Percentiles rank a stretch among this genome's conserved stretches.
Evolutionary conservation across 192 early-diverging fungal species (phyloP).

Genomic region (Coemansia asiatica): DNA sequence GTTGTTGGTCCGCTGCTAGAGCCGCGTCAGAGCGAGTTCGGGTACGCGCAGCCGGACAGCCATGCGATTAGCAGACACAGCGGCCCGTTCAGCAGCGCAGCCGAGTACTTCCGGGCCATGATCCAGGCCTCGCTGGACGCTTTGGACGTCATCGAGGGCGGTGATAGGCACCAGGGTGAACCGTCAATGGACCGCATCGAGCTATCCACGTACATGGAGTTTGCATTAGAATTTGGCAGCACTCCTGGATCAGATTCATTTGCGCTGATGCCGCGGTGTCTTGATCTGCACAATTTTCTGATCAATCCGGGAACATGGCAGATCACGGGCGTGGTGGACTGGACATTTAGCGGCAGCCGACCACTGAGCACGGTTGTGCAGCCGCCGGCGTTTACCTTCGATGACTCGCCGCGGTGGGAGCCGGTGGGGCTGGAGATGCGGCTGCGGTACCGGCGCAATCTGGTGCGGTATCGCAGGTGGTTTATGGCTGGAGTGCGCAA

Average conservation of each 20-base stretch:
- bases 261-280: constrained; percentile 41
- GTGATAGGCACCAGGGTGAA: not conserved
- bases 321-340: constrained; percentile 35
- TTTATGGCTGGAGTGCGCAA: constrained; percentile 33
- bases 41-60: constrained; percentile 13
- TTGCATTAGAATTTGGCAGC: not conserved
- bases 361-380: constrained; percentile 34
- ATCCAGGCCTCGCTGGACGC: constrained; percentile 19
- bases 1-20: constrained; percentile 33
- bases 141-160: not conserved
- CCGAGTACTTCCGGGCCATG: constrained; percentile 26
- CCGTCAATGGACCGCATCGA: constrained; percentile 30
- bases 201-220: constrained; percentile 14
- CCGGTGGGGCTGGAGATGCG: constrained; percentile 21
- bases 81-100: constrained; percentile 25
- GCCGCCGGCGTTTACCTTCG: constrained; percentile 43
- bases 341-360: constrained; percentile 30
- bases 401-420: constrained; percentile 52
- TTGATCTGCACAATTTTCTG: constrained; percentile 34
- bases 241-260: not conserved
- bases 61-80: not conserved
- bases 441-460: constrained; percentile 34
- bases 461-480: constrained; percentile 46
- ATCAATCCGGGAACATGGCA: constrained; percentile 16
- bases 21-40: constrained; percentile 27